These are phyloP conservation scores for Neopestalotiopsis sp. DNA, from an alignment of 2,329 filamentous ascomycete species.

Conservation along the genomic window DNA sequence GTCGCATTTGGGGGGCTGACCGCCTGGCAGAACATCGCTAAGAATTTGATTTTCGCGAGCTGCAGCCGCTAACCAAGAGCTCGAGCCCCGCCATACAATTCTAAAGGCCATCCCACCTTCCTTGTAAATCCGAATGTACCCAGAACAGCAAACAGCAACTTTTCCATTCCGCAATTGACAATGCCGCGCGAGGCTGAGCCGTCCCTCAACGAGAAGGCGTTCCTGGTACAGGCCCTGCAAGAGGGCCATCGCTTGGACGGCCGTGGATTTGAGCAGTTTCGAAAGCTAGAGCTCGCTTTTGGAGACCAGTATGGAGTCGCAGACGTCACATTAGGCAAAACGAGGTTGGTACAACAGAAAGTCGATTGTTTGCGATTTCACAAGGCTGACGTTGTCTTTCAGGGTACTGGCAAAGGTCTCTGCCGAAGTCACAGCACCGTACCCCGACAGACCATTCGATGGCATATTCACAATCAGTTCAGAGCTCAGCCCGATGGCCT, in stretches of 20 bases:
- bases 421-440: slow-evolving; percentile 85
- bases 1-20: slow-evolving; percentile 39
- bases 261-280: slow-evolving; percentile 80
- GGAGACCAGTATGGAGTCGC: slow-evolving; percentile 91
- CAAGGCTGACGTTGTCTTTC: slow-evolving; percentile 26
- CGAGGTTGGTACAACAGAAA: slow-evolving; percentile 61
- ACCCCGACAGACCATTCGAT: slow-evolving; percentile 89
- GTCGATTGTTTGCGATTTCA: slow-evolving; percentile 18
- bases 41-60: slow-evolving; percentile 26
- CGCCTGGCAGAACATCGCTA: slow-evolving; percentile 54
- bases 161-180: slow-evolving; percentile 33
- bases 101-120: slow-evolving; percentile 24
- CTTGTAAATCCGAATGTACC: slow-evolving; percentile 25
- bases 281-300: slow-evolving; percentile 78
- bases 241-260: slow-evolving; percentile 85
- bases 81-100: slow-evolving; percentile 26
- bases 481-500: slow-evolving; percentile 91
- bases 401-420: slow-evolving; percentile 87
- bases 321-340: slow-evolving; percentile 88
- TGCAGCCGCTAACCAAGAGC: slow-evolving; percentile 20
- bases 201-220: slow-evolving; percentile 86
- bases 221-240: slow-evolving; percentile 81
- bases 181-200: slow-evolving; percentile 96
- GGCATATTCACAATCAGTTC: slow-evolving; percentile 92
- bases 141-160: slow-evolving; percentile 22